Evolutionary conservation across 768 basidiomycete genomes (phyloP).

Genomic region (Gloeopeniophorella convolvens): DNA sequence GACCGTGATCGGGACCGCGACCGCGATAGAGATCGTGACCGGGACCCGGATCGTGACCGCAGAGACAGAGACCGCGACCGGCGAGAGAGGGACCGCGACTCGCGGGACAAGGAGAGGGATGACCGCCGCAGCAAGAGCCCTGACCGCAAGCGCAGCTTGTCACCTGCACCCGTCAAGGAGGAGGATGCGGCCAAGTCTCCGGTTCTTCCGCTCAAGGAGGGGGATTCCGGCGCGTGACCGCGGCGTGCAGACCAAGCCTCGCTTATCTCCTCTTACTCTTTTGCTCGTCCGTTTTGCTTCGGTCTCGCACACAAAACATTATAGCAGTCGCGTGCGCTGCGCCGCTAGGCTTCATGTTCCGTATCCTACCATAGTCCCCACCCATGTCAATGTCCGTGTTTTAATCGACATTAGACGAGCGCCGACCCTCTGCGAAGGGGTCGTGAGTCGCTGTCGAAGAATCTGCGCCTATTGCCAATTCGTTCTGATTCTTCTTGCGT

Average conservation of each 20-base stretch:
- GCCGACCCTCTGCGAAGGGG: too few species aligned
- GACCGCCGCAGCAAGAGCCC: slow-evolving; percentile 41
- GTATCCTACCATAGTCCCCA: slow-evolving; percentile 8
- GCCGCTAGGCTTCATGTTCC: slow-evolving; percentile 3
- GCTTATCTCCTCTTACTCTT: slow-evolving; percentile 2
- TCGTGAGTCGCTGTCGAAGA: too few species aligned
- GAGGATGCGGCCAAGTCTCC: slow-evolving; percentile 51
- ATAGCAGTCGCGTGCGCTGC: background rate
- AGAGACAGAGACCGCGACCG: slow-evolving; percentile 27
- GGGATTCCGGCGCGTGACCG: slow-evolving; percentile 50
- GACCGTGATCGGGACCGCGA: slow-evolving; percentile 30
- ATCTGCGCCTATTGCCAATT: too few species aligned
- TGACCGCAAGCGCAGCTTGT: slow-evolving; percentile 39
- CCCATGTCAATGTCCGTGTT: background rate
- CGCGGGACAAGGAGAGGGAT: slow-evolving; percentile 35
- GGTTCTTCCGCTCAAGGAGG: slow-evolving; percentile 33
- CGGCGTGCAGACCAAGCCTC: slow-evolving; percentile 36
- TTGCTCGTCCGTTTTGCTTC: slow-evolving; percentile 6
- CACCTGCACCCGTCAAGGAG: slow-evolving; percentile 31
- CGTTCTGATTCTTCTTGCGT: too few species aligned
- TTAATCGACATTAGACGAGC: too few species aligned
- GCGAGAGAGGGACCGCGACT: slow-evolving; percentile 32
- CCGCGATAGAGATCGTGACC: slow-evolving; percentile 32
- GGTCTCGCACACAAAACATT: background rate
- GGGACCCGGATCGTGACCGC: slow-evolving; percentile 35